Evolutionary conservation across 1,139 yeast species (phyloP).

Genomic region (Yamadazyma atlantica): DNA sequence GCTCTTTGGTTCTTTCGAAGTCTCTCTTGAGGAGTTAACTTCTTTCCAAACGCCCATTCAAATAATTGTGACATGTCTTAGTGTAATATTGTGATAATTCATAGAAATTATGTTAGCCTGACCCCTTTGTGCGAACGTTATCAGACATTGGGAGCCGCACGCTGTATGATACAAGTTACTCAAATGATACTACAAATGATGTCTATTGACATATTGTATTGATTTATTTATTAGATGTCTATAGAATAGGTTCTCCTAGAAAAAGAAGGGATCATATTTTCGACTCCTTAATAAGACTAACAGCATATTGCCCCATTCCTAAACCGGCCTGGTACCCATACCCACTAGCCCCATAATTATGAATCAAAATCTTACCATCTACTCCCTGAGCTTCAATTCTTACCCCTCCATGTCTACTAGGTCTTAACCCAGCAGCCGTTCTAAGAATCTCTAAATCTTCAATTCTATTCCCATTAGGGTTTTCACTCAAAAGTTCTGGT

Average conservation of each 20-base stretch:
- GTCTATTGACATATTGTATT: no score
- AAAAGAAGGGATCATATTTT: conserved; percentile 5
- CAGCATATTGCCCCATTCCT: conserved; percentile 51
- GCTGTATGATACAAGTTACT: no score
- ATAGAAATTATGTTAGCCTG: not conserved
- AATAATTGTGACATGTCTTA: conserved; percentile 35
- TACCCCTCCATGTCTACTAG: conserved; percentile 64
- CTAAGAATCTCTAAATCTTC: conserved; percentile 47
- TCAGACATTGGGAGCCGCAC: not conserved
- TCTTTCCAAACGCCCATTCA: conserved; percentile 96
- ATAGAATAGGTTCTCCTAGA: no score
- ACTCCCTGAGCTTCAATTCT: conserved; percentile 45
- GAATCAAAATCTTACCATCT: conserved; percentile 30
- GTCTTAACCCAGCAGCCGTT: conserved; percentile 65
- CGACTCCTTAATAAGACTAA: conserved; percentile 34
- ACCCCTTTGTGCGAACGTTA: conserved; percentile 1
- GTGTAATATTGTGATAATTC: not conserved
- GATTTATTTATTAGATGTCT: no score
- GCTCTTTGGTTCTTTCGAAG: conserved; percentile 94
- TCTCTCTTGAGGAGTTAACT: conserved; percentile 90
- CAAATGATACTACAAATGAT: no score
- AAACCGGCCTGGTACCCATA: conserved; percentile 74
- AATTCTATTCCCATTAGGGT: conserved; percentile 13
- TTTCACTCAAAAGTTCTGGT: conserved; percentile 9
- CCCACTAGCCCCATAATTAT: conserved; percentile 77